Evolutionary conservation across 1,139 yeast genomes (phyloP), one percentile per base, ranked within the genome.

Genomic region (Kurtzmaniella quercitrusa): DNA sequence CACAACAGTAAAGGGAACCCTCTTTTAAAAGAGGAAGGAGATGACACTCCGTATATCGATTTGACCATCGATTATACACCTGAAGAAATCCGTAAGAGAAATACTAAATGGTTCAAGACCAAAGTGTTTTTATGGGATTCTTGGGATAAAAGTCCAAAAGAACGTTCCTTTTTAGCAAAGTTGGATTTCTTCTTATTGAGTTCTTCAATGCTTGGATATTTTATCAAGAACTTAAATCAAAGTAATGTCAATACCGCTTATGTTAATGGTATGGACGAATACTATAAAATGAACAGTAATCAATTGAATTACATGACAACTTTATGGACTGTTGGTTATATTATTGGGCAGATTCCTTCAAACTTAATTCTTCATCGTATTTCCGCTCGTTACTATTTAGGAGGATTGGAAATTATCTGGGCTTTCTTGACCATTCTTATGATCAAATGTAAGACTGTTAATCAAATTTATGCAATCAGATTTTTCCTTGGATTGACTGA

Each of bases 221-320:
- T 61, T 43, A 59, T 60, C 38, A 61, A 61, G 43, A 64, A 66
- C 38, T 61, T 77, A 47, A 73, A 76, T 49, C 78, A 71, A 49
- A 54, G 63, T 6, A 76, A 76, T 50, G 55, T 76, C 14, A 61
- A 71, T 30, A 74, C 77, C 8, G 82, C 86, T 2, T 82, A 76
- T 53, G 82, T 78, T 33, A 76, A 79, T 43, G 85, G 86, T 16
- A 78, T 82, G 85, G 63, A 69, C 44, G 82, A 80, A 47, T 73
- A 74, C 48, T 74, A 74, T 48, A 48, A 57, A 7, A 74, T 81
- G 74, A 57, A 61, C 42, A 68, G 68, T n/a, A 76, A 80, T 50
- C 82, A 81, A 50, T 74, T 71, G 47, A 75, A 80, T 47, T 71
- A 74, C 42, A 61, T 80, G 53, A 62, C 65, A 12, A 74, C 84